phyloP scores from a whole-genome alignment of 2,329 filamentous ascomycete species.

The Emergomyces orientalis region DNA sequence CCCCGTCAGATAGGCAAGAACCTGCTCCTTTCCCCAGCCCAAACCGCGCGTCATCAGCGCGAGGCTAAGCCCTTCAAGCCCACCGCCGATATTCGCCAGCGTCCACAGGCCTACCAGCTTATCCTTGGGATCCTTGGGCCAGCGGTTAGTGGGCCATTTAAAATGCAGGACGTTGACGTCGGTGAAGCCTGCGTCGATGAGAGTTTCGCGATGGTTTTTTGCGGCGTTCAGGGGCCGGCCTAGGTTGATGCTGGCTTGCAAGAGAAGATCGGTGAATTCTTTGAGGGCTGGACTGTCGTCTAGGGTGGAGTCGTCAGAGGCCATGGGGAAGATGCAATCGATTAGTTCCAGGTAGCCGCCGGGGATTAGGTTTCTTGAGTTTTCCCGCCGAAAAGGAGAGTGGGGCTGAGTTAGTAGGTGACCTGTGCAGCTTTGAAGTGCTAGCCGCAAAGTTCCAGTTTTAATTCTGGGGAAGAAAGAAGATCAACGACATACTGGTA shows the following conservation, averaged over 20 bases:
- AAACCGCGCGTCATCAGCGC: conserved; percentile 17
- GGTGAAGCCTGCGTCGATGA: conserved; percentile 2
- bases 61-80: conserved; percentile 16
- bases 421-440: not conserved
- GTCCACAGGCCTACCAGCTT: conserved; percentile 14
- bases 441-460: not conserved
- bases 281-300: conserved; percentile 16
- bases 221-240: conserved; percentile 15
- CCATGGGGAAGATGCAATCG: conserved; percentile 27
- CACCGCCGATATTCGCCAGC: conserved; percentile 15
- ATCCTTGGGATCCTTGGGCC: conserved; percentile 16
- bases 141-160: conserved; percentile 18
- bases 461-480: not conserved
- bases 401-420: not conserved
- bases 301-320: conserved; percentile 23
- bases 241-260: conserved; percentile 15
- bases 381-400: not conserved
- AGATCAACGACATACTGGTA: conserved; percentile 18
- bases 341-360: conserved; percentile 38
- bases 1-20: conserved; percentile 16
- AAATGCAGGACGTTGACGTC: conserved; percentile 6
- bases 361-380: conserved; percentile 28
- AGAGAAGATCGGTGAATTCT: conserved; percentile 19
- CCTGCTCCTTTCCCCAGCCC: conserved; percentile 16
- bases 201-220: conserved; percentile 11